Evolutionary conservation across 163 green algal genomes (phyloP), one percentile per base, ranked within the genome.

Genomic region (Scenedesmus sp.): DNA sequence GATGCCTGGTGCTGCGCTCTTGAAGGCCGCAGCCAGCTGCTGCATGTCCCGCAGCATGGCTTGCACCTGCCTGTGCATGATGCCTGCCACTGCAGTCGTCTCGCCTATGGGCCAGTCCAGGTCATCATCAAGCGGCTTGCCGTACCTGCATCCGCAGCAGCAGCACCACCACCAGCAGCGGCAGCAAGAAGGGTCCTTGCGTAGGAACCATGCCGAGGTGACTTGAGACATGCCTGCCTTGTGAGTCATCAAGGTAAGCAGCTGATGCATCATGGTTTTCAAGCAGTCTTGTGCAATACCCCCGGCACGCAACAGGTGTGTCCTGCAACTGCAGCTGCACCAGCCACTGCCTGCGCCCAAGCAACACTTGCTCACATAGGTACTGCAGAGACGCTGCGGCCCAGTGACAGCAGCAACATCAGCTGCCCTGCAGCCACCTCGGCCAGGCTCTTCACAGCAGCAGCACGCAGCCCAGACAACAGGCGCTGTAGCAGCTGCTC

Each of bases 371-470:
- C 89, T 56, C 68, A 90, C 89, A 51, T 90, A 16, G 89, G 61
- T 7, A 81, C 40, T 46, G 89, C 89, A 1, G 83, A 53, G 15
- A 92, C 72, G 78, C 89, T 92, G 37, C 83, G 84, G 10, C 46
- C 89, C n/a, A 92, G 56, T 30, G 59, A 33, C 73, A 92, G 87
- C 90, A 93, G 53, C 86, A 91, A 35, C 91, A 90, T 90, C 61
- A 93, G 56, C 86, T 92, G 83, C 22, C 82, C 83, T 26, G 86
- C 83, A 53, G 49, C 46, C 42, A 93, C 86, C 79, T 92, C 89
- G 22, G 68, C 83, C 70, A 92, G 89, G 73, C 83, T 87, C 37
- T 78, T 79, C 70, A 90, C 89, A 70, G 83, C 70, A 83, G 53
- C 53, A 59, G 72, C 53, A 5, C 72, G 89, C 82, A 86, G 40